phyloP scores from a whole-genome alignment of 768 basidiomycete genomes.

The Leccinum truebloodii region DNA sequence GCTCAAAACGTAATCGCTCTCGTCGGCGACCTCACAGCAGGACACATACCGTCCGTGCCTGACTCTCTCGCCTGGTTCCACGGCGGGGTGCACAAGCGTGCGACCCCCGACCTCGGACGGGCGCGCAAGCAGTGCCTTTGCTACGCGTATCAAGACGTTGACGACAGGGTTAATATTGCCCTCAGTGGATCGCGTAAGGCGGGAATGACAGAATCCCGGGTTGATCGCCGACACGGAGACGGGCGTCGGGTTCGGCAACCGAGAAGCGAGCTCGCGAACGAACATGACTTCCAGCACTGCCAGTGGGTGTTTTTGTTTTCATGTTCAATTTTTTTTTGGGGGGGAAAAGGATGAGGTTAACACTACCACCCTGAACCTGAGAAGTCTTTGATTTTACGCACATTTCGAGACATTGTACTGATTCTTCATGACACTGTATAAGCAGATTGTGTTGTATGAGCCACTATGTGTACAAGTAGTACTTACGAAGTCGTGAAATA shows the following conservation, averaged over 20 bases:
- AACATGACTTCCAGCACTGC: slow-evolving; percentile 40
- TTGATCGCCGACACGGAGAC: slow-evolving; percentile 34
- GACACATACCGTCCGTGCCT: slow-evolving; percentile 35
- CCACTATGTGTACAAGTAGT: neutral
- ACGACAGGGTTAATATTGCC: slow-evolving; percentile 3
- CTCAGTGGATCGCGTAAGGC: slow-evolving; percentile 25
- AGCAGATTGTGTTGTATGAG: neutral
- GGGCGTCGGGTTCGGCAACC: slow-evolving; percentile 27
- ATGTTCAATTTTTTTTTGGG: neutral
- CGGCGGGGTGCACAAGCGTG: slow-evolving; percentile 35
- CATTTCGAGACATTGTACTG: slow-evolving; percentile 31
- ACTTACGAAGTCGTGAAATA: slow-evolving; percentile 31
- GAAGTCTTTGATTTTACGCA: slow-evolving; percentile 11
- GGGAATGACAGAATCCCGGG: slow-evolving; percentile 39
- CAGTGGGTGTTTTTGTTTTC: neutral
- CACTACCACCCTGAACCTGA: neutral
- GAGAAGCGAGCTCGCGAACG: slow-evolving; percentile 35
- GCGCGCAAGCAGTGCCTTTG: slow-evolving; percentile 29
- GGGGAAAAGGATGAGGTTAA: neutral
- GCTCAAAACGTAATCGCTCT: slow-evolving; percentile 35
- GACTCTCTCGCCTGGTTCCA: slow-evolving; percentile 24
- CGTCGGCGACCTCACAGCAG: slow-evolving; percentile 27
- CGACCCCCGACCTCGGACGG: slow-evolving; percentile 38
- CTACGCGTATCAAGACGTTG: neutral
- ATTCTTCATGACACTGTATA: slow-evolving; percentile 24